Evolutionary conservation across 257 asterid genomes (phyloP).

Genomic region (Forsythia viridissima): DNA sequence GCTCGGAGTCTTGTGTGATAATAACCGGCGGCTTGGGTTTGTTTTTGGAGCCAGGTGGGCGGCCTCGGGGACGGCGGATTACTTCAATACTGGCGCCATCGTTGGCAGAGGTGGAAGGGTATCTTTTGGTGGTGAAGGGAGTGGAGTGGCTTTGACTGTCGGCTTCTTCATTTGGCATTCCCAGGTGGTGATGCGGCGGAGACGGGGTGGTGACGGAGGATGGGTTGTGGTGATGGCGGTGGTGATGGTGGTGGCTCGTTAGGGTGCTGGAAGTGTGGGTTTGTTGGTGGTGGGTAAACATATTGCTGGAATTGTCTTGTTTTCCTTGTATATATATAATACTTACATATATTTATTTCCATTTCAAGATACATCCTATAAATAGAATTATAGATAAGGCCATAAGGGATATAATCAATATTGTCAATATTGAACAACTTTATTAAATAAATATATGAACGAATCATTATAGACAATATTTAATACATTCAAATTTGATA

Average conservation of each 20-base stretch:
- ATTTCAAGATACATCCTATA: too few species aligned
- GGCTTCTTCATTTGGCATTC: background rate
- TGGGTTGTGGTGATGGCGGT: conserved; percentile 26
- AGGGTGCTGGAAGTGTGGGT: background rate
- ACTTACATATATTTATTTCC: too few species aligned
- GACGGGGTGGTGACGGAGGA: conserved; percentile 24
- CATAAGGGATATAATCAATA: too few species aligned
- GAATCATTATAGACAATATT: too few species aligned
- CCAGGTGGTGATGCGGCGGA: conserved; percentile 11
- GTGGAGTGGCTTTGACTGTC: conserved; percentile 3
- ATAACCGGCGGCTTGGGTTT: conserved; percentile 66
- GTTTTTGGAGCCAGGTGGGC: conserved; percentile 78
- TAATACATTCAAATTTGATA: too few species aligned
- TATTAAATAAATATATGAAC: too few species aligned
- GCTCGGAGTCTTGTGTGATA: conserved; percentile 54
- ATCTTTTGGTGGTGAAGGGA: background rate
- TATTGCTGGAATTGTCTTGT: background rate
- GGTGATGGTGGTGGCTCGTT: conserved; percentile 42
- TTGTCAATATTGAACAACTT: too few species aligned
- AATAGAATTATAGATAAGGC: too few species aligned
- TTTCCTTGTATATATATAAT: too few species aligned
- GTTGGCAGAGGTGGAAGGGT: conserved; percentile 26
- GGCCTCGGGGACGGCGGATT: conserved; percentile 79
- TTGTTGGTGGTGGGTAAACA: background rate
- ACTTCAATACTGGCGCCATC: conserved; percentile 78